Conservation (phyloP, 176 grass and related monocot genomes). For the Raddia distichophylla region DNA sequence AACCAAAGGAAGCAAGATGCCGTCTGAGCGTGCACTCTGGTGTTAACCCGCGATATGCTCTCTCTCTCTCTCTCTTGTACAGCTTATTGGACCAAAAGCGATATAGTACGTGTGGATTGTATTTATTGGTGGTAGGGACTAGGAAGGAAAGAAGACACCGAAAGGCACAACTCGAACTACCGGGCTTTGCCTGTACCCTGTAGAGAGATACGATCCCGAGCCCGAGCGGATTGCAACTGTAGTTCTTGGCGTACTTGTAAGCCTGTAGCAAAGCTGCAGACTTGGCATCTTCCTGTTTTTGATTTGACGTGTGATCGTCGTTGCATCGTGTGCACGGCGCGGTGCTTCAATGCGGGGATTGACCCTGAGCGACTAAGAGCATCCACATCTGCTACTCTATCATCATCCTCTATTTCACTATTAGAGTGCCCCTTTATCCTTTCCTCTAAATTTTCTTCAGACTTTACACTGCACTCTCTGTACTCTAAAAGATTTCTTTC, state of each 20-base stretch:
- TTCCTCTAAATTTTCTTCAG: too few relatives aligned
- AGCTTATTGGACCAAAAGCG: slow-evolving; percentile 28
- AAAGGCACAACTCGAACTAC: slow-evolving; percentile 37
- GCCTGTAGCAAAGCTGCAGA: slow-evolving; percentile 3
- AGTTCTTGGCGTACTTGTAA: not conserved
- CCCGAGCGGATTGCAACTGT: not conserved
- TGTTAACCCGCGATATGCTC: slow-evolving; percentile 23
- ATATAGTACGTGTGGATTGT: slow-evolving; percentile 22
- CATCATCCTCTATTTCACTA: too few relatives aligned
- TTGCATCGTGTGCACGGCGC: not conserved
- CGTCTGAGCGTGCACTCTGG: not conserved
- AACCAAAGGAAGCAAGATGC: not conserved
- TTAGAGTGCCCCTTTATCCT: too few relatives aligned
- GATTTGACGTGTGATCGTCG: not conserved
- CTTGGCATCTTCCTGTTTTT: not conserved
- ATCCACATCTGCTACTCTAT: too few relatives aligned
- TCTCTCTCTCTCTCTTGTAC: slow-evolving; percentile 25
- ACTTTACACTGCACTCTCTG: too few relatives aligned
- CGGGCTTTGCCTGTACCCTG: not conserved
- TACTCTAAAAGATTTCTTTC: too few relatives aligned
- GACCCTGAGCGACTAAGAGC: slow-evolving; percentile 8
- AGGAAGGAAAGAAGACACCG: slow-evolving; percentile 5
- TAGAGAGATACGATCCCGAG: not conserved
- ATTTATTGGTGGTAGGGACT: not conserved
- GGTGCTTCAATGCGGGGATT: not conserved